A percentile compares a stretch with the other conserved stretches of the same genome.
These are phyloP conservation scores for Helotiales sp. DNA, from an alignment of 2,329 filamentous ascomycete genomes.

Conservation along the genomic window DNA sequence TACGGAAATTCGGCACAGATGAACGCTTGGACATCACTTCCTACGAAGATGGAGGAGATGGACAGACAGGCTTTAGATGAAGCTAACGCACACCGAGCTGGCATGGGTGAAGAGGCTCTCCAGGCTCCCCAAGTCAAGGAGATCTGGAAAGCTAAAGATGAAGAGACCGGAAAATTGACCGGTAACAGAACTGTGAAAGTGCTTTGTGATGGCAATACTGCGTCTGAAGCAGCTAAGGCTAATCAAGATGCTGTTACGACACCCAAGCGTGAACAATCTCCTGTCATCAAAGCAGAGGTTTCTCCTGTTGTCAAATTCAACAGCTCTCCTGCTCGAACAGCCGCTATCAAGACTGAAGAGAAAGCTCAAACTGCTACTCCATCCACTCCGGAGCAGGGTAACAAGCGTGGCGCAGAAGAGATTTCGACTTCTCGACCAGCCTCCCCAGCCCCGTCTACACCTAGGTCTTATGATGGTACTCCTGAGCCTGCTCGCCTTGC, in stretches of 20 bases:
- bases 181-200: not conserved
- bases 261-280: not conserved
- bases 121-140: not conserved
- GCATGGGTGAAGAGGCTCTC: not conserved
- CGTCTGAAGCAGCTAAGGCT: not conserved
- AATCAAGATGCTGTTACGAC: not conserved
- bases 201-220: not conserved
- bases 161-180: not conserved
- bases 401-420: conserved; percentile 13
- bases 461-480: not conserved
- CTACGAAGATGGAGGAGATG: not conserved
- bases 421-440: conserved; percentile 12
- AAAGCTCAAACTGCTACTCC: conserved; percentile 13
- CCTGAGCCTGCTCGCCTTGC: conserved; percentile 54
- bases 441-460: not conserved
- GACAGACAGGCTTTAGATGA: not conserved
- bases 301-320: conserved; percentile 7
- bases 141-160: not conserved
- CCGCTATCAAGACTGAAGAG: conserved; percentile 21
- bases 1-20: not conserved
- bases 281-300: not conserved
- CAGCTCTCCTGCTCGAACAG: conserved; percentile 15
- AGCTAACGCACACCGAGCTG: not conserved
- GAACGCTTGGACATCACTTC: not conserved
- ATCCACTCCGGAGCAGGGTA: not conserved